Evolutionary conservation across 2,329 filamentous ascomycete genomes (phyloP).

Genomic region (Fonsecaea erecta): DNA sequence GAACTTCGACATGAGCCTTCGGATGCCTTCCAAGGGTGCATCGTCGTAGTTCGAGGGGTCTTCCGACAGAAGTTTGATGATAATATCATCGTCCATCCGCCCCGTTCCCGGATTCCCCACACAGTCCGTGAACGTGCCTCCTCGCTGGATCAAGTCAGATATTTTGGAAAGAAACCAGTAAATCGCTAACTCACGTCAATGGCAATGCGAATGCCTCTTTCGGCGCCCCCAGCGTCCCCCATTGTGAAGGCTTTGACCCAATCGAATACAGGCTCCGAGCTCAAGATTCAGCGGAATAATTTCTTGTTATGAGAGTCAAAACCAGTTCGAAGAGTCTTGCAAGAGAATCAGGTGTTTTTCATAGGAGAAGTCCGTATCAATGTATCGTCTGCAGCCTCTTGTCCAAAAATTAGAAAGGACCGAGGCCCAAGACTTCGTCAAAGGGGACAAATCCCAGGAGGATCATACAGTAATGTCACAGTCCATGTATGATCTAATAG

Average conservation of each 20-base stretch:
- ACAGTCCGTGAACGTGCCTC: slow-evolving; percentile 91
- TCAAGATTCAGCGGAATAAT: neutral
- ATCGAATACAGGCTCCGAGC: neutral
- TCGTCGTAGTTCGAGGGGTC: slow-evolving; percentile 90
- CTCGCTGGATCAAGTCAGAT: slow-evolving; percentile 57
- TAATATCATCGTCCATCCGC: slow-evolving; percentile 71
- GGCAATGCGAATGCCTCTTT: slow-evolving; percentile 44
- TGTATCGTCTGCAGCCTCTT: slow-evolving; percentile 8
- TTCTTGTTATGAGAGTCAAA: neutral
- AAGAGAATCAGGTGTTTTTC: slow-evolving; percentile 6
- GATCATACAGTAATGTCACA: neutral
- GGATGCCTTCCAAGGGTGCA: slow-evolving; percentile 88
- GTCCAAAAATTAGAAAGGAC: neutral
- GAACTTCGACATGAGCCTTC: slow-evolving; percentile 81
- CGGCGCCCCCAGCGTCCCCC: slow-evolving; percentile 33
- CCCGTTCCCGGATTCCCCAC: slow-evolving; percentile 77
- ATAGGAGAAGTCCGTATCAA: slow-evolving; percentile 20
- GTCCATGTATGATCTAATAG: neutral
- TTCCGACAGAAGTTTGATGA: slow-evolving; percentile 88
- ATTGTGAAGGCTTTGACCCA: slow-evolving; percentile 22
- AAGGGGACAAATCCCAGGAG: neutral
- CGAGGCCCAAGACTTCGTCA: neutral
- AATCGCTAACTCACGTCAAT: slow-evolving; percentile 42
- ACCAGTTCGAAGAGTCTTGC: slow-evolving; percentile 4
- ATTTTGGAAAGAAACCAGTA: neutral